Evolutionary conservation across 257 asterid genomes (phyloP).

Genomic region (Catharanthus roseus): DNA sequence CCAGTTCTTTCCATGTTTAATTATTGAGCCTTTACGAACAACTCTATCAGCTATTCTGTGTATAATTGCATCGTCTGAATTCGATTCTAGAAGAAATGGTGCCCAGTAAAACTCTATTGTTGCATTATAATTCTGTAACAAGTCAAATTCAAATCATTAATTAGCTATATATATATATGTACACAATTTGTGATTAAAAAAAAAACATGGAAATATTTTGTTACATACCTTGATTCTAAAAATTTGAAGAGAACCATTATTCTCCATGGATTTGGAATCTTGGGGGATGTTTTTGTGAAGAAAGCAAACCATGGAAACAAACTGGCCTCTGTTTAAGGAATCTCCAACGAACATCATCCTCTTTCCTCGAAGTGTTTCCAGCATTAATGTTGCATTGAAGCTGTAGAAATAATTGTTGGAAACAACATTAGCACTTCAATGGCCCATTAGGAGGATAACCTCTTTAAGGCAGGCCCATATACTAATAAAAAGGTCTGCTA

Average conservation of each 20-base stretch:
- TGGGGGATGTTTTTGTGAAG: constrained; percentile 48
- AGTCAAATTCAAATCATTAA: no score
- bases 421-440: background rate
- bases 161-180: no score
- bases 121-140: constrained; percentile 66
- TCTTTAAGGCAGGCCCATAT: no score
- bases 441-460: no score
- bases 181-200: no score
- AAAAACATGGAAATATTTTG: no score
- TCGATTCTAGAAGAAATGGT: constrained; percentile 78
- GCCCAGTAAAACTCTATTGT: constrained; percentile 84
- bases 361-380: constrained; percentile 64
- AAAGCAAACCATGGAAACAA: constrained; percentile 65
- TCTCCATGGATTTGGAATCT: constrained; percentile 49
- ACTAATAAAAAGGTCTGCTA: no score
- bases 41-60: constrained; percentile 53
- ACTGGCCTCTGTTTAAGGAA: constrained; percentile 71
- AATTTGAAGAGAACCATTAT: constrained; percentile 36
- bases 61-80: constrained; percentile 57
- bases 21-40: constrained; percentile 56
- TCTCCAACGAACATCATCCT: constrained; percentile 77
- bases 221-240: constrained; percentile 66
- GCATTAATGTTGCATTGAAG: constrained; percentile 62
- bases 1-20: constrained; percentile 67
- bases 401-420: constrained; percentile 33